Conservation (phyloP, 2,329 filamentous ascomycete genomes). For the Calonectria pseudoturangicola region DNA sequence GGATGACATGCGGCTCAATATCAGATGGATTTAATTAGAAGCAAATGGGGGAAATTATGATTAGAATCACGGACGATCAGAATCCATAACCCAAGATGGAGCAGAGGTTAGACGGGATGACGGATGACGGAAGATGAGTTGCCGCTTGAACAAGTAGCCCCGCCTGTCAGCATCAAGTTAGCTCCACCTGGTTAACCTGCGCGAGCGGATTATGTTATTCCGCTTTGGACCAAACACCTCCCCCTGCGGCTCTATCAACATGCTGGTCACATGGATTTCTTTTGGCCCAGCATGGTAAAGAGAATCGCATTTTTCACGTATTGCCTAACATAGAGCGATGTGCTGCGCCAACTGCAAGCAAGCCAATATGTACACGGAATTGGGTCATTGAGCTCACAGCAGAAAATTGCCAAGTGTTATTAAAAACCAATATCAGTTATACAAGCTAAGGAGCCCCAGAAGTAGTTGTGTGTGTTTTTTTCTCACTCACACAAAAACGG, state of each 20-base stretch:
- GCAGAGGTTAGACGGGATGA: background rate
- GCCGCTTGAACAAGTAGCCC: background rate
- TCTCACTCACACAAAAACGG: conserved; percentile 21
- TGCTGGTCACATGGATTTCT: background rate
- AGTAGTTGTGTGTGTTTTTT: background rate
- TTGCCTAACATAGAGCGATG: background rate
- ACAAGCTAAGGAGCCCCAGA: background rate
- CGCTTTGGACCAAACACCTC: background rate
- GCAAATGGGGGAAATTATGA: background rate
- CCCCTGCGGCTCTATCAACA: background rate
- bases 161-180: background rate
- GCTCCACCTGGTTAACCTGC: too few relatives aligned
- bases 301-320: background rate
- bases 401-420: too few relatives aligned
- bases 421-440: background rate
- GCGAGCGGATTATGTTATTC: conserved; percentile 41
- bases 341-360: background rate
- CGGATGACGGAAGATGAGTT: background rate
- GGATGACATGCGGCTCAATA: background rate
- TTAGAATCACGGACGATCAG: background rate
- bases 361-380: too few relatives aligned
- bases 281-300: background rate
- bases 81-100: background rate
- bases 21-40: background rate
- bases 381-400: background rate